Percentiles rank a stretch among this genome's conserved stretches.
These are phyloP conservation scores for Xylariaceae sp. DNA, from an alignment of 2,329 filamentous ascomycete species.

Conservation along the genomic window DNA sequence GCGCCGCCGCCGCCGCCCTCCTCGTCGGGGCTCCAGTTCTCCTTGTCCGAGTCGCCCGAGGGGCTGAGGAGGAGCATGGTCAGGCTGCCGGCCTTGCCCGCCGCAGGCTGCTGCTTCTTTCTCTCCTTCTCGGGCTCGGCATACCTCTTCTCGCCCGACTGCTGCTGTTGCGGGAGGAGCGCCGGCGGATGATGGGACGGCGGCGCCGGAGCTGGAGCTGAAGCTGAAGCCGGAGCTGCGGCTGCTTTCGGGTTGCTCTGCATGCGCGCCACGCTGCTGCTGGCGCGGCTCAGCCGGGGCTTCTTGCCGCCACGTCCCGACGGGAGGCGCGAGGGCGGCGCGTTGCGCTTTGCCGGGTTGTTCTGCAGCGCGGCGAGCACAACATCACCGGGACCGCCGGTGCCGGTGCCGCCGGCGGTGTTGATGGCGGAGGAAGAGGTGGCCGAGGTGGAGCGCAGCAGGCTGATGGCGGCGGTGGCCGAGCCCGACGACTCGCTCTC, in stretches of 20 bases:
- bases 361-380: slow-evolving; percentile 32
- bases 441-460: slow-evolving; percentile 53
- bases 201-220: background rate
- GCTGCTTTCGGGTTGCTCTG: slow-evolving; percentile 33
- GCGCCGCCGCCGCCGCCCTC: slow-evolving; percentile 23
- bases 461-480: slow-evolving; percentile 71
- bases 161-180: slow-evolving; percentile 9
- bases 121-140: slow-evolving; percentile 14
- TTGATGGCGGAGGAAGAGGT: slow-evolving; percentile 30
- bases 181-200: slow-evolving; percentile 8
- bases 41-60: slow-evolving; percentile 79
- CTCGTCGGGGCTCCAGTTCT: slow-evolving; percentile 68
- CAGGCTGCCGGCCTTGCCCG: slow-evolving; percentile 37
- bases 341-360: slow-evolving; percentile 61
- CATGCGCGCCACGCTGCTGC: slow-evolving; percentile 55
- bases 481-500: slow-evolving; percentile 75
- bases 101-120: slow-evolving; percentile 28
- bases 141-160: background rate
- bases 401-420: slow-evolving; percentile 19
- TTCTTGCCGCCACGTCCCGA: slow-evolving; percentile 42
- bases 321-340: slow-evolving; percentile 27
- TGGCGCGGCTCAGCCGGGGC: slow-evolving; percentile 51
- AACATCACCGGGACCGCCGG: slow-evolving; percentile 4
- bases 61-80: slow-evolving; percentile 28
- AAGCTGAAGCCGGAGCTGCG: background rate